phyloP scores from a whole-genome alignment of 2,329 filamentous ascomycete genomes.

The Trichophyton mentagrophytes region DNA sequence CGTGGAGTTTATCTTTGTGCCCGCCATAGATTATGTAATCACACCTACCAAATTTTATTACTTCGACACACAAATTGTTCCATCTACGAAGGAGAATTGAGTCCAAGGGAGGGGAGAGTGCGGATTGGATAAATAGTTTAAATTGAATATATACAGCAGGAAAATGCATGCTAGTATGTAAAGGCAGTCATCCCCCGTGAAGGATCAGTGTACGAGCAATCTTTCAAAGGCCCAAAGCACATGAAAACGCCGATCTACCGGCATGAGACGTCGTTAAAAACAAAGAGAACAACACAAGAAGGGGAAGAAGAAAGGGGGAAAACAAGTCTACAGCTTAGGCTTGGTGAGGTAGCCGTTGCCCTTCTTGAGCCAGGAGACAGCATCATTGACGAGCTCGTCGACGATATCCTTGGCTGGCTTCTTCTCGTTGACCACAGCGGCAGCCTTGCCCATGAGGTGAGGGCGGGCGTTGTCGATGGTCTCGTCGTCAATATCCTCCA shows the following conservation, averaged over 20 bases:
- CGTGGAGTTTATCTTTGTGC: conserved; percentile 4
- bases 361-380: conserved; percentile 55
- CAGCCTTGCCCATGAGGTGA: conserved; percentile 92
- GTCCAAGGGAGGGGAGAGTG: background rate
- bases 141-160: background rate
- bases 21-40: background rate
- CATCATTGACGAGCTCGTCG: conserved; percentile 83
- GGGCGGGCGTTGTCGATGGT: conserved; percentile 83
- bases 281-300: background rate
- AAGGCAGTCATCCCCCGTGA: background rate
- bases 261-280: background rate
- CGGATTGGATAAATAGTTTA: background rate
- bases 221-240: background rate
- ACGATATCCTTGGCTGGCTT: conserved; percentile 84
- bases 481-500: conserved; percentile 64
- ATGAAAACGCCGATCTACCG: background rate
- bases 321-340: conserved; percentile 51
- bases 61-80: background rate
- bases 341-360: conserved; percentile 49
- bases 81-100: background rate
- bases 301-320: background rate
- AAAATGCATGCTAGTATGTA: background rate
- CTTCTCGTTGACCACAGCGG: conserved; percentile 84
- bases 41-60: background rate
- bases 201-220: background rate